These are phyloP conservation scores for Lentinula novae-zelandiae DNA, from an alignment of 1,284 basidiomycete species.

Conservation along the genomic window DNA sequence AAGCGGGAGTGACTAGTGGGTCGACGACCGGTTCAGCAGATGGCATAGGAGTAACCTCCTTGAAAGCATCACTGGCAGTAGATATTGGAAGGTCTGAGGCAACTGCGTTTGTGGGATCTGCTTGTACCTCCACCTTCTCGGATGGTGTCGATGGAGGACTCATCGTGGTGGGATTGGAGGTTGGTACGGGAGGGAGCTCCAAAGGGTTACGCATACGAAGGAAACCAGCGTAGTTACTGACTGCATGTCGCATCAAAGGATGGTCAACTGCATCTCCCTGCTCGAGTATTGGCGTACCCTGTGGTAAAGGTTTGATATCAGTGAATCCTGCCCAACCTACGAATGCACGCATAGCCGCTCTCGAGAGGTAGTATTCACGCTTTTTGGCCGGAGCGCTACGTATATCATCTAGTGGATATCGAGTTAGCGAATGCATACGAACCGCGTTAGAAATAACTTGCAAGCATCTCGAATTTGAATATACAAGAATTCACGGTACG, in stretches of 20 bases:
- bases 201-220: neutral
- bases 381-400: neutral
- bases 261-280: constrained; percentile 13
- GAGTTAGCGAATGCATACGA: neutral
- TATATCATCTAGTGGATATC: neutral
- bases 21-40: neutral
- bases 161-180: neutral
- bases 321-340: constrained; percentile 20
- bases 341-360: constrained; percentile 5
- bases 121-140: neutral
- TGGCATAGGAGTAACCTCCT: neutral
- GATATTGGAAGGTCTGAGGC: neutral
- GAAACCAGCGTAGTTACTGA: neutral
- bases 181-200: neutral
- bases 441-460: neutral
- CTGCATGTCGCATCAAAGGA: constrained; percentile 16
- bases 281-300: neutral
- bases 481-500: constrained; percentile 1
- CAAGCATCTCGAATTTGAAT: neutral
- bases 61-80: neutral
- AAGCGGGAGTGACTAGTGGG: neutral
- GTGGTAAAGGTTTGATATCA: constrained; percentile 5
- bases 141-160: neutral
- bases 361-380: neutral
- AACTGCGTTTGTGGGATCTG: neutral